These are phyloP conservation scores for Raffaelea albimanens DNA, from an alignment of 2,329 filamentous ascomycete genomes.

Conservation along the genomic window DNA sequence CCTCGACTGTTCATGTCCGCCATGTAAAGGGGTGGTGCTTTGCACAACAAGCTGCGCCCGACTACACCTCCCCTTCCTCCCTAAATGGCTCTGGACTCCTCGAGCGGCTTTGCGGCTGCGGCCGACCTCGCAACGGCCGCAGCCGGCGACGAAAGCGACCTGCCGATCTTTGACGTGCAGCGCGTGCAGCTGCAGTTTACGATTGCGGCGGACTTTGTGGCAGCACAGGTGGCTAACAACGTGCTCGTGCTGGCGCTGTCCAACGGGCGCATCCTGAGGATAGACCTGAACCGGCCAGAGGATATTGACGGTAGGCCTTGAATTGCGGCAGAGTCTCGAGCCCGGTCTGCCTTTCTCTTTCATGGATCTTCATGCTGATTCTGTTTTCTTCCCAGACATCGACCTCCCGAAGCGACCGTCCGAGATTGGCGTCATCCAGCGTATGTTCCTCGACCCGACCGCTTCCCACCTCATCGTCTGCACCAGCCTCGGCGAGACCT, in stretches of 20 bases:
- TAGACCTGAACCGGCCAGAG: conserved; percentile 85
- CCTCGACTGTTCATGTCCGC: too few relatives aligned
- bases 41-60: too few relatives aligned
- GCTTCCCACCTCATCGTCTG: conserved; percentile 89
- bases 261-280: conserved; percentile 84
- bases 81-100: conserved; percentile 59
- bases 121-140: conserved; percentile 1
- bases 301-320: conserved; percentile 78
- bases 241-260: conserved; percentile 87
- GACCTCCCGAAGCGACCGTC: conserved; percentile 89
- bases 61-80: too few relatives aligned
- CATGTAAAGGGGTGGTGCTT: background rate
- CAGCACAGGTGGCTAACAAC: conserved; percentile 95
- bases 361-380: background rate
- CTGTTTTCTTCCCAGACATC: conserved; percentile 56
- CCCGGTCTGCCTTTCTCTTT: too few relatives aligned
- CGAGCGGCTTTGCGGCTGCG: conserved; percentile 61
- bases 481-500: conserved; percentile 89
- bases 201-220: conserved; percentile 89
- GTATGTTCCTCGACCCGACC: conserved; percentile 95
- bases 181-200: conserved; percentile 89
- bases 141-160: conserved; percentile 46
- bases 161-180: conserved; percentile 93
- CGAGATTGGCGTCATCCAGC: conserved; percentile 84
- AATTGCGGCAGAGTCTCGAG: too few relatives aligned